Base-by-base conservation (phyloP, 352 stramenopile genomes). In the Globisporangium spiculum region DNA sequence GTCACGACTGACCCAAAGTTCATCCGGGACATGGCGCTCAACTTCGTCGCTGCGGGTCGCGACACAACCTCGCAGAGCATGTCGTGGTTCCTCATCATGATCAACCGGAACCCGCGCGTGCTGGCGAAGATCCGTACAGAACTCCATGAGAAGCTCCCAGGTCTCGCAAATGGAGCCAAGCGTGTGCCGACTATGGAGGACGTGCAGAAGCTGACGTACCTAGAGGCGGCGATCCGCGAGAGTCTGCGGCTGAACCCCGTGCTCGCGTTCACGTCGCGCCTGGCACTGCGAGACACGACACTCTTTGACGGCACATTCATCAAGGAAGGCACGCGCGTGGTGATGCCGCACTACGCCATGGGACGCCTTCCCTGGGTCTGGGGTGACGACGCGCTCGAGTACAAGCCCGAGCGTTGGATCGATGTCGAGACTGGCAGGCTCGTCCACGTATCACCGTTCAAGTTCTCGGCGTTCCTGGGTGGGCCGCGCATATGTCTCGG, bases 1-100 rank as follows among this genome's bases (percentile, higher is more conserved):
- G 20, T 26, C 20, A 46, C 7, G 52, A 68, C 48, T 7, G 60
- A 70, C 14, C 24, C 59, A 5, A 48, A 56, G 10, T 60, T 77
- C n/a, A 82, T 97, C 50, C 83, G 86, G 14, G 86, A 96, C 73
- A 90, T 97, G 57, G 74, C 86, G 9, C 74, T 97, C 44, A 90
- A 78, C 63, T 93, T 96, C 50, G 70, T 96, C 30, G 76, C 90
- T n/a, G 89, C 88, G 44, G 88, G 88, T 0, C 70, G 84, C 0
- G 89, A 92, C 64, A 93, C 90, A 7, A 96, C 89, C 0, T 79
- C 88, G 2, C 75, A 88, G 60, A 88, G 74, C 9, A 75, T 97
- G 55, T 73, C 75, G 1, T 97, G 90, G 89, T 82, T 91, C 44
- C 59, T 96, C 26, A 79, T 93, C 48, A 84, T 93, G 73, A 70